Conservation (phyloP, 192 early-diverging fungal species). For the Spizellomyces punctatus region DNA sequence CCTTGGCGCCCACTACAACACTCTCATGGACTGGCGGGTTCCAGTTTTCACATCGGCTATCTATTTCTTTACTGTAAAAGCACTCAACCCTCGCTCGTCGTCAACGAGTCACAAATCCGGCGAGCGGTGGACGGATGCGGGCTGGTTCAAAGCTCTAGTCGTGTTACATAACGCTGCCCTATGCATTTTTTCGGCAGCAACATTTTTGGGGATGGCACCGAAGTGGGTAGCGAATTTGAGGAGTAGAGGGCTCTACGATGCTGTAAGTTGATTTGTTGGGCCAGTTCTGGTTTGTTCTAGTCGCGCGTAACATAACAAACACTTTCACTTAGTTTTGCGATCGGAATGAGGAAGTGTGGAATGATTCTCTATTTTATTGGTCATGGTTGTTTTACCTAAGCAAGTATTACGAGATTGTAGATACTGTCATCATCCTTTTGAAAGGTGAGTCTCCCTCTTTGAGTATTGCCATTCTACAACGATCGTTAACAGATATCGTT, state of each 20-base stretch:
- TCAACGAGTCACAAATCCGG: neutral
- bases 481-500: too few relatives aligned
- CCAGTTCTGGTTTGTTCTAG: too few relatives aligned
- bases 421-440: constrained; percentile 82
- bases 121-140: constrained; percentile 6
- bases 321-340: constrained; percentile 7
- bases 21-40: constrained; percentile 9
- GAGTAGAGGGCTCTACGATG: constrained; percentile 52
- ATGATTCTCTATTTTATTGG: constrained; percentile 75
- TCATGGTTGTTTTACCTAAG: constrained; percentile 87
- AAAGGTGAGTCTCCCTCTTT: constrained; percentile 54
- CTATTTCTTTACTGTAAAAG: constrained; percentile 33
- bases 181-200: constrained; percentile 70
- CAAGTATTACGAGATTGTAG: constrained; percentile 87
- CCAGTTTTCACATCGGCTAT: constrained; percentile 16
- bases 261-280: constrained; percentile 16
- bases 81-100: neutral
- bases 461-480: too few relatives aligned
- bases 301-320: too few relatives aligned
- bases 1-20: constrained; percentile 3
- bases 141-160: constrained; percentile 71
- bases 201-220: constrained; percentile 66
- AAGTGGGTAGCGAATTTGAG: constrained; percentile 56
- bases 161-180: constrained; percentile 76
- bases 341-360: constrained; percentile 56